A percentile compares a stretch with the other conserved stretches of the same genome.
Evolutionary conservation across 2,329 filamentous ascomycete species (phyloP).

Genomic region (Stagonosporopsis cucurbitacearum): DNA sequence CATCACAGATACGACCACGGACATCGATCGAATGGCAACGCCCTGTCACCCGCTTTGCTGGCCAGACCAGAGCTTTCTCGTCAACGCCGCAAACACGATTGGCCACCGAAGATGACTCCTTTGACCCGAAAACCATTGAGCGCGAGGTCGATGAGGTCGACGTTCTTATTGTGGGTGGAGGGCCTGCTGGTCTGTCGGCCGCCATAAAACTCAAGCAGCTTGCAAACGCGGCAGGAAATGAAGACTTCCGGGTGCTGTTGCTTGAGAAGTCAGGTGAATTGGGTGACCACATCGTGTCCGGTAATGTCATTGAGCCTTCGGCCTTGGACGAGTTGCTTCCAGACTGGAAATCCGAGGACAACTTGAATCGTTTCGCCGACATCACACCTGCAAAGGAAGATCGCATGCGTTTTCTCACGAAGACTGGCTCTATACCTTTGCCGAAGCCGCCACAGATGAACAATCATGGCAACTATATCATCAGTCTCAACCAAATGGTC

Average conservation of each 20-base stretch:
- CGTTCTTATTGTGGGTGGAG: slow-evolving; percentile 94
- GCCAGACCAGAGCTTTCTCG: slow-evolving; percentile 47
- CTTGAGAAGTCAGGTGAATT: slow-evolving; percentile 95
- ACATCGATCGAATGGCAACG: slow-evolving; percentile 31
- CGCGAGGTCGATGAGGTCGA: slow-evolving; percentile 93
- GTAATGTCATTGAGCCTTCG: slow-evolving; percentile 90
- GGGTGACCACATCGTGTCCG: slow-evolving; percentile 93
- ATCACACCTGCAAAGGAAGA: slow-evolving; percentile 84
- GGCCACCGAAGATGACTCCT: slow-evolving; percentile 43
- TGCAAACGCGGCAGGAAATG: slow-evolving; percentile 91
- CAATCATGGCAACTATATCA: slow-evolving; percentile 97
- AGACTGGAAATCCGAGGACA: slow-evolving; percentile 89
- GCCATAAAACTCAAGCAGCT: slow-evolving; percentile 95
- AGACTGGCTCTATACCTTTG: slow-evolving; percentile 76
- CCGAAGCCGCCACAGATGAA: slow-evolving; percentile 96
- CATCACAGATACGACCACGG: slow-evolving; percentile 25
- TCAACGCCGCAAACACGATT: slow-evolving; percentile 41
- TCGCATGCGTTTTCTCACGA: slow-evolving; percentile 93
- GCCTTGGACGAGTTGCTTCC: slow-evolving; percentile 90
- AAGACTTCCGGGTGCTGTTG: slow-evolving; percentile 91
- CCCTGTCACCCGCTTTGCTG: slow-evolving; percentile 46
- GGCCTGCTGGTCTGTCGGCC: slow-evolving; percentile 90
- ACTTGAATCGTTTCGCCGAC: slow-evolving; percentile 84
- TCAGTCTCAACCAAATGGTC: slow-evolving; percentile 91
- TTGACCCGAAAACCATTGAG: slow-evolving; percentile 66